These are phyloP conservation scores for Leishmania arabica DNA, from an alignment of 208 protist genomes.

Conservation along the genomic window DNA sequence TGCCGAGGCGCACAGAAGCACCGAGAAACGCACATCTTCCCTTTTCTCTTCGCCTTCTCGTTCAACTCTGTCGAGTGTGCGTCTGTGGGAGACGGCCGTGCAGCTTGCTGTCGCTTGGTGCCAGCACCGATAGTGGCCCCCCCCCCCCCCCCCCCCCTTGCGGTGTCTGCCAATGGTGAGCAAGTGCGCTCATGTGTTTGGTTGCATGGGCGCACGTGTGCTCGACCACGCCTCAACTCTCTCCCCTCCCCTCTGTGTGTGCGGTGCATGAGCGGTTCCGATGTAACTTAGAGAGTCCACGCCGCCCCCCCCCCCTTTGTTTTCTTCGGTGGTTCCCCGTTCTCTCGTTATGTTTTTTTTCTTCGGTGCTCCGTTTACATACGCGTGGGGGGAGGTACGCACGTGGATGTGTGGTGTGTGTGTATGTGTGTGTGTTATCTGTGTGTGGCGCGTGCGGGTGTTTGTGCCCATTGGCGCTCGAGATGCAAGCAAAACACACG, in stretches of 20 bases:
- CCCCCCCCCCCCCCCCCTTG: background rate
- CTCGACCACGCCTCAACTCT: background rate
- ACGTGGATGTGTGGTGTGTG: background rate
- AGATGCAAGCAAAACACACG: background rate
- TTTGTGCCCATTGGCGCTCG: background rate
- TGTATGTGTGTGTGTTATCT: background rate
- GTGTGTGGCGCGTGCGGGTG: background rate
- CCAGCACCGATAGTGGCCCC: background rate
- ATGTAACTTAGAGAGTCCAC: conserved; percentile 2
- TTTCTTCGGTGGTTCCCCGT: background rate
- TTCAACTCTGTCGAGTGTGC: background rate
- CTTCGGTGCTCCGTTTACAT: too few relatives aligned
- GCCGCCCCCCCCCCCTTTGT: background rate
- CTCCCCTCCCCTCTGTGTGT: background rate
- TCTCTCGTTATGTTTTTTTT: background rate
- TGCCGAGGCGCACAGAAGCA: background rate
- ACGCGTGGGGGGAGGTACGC: background rate
- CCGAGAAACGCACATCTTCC: background rate
- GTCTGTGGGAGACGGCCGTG: background rate
- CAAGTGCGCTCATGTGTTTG: background rate
- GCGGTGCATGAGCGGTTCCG: background rate
- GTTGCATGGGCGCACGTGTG: background rate
- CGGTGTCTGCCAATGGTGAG: background rate
- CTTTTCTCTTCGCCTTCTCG: conserved; percentile 1
- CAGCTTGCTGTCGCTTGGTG: background rate